Conservation (phyloP, 805 yeast species). For the Nematodospora valgi region DNA sequence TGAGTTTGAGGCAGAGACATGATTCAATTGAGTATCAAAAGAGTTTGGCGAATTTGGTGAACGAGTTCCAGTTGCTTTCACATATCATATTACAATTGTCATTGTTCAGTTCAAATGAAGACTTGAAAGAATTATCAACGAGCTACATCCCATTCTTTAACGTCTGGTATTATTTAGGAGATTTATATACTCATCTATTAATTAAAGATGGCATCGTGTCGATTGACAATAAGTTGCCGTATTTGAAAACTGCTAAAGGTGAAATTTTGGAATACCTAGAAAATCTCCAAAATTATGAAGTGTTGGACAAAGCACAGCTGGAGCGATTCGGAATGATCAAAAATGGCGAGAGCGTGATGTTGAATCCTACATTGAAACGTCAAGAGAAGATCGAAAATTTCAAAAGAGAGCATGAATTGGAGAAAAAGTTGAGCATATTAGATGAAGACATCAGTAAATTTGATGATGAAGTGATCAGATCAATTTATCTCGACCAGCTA, state of each 20-base stretch:
- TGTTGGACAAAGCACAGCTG: slow-evolving; percentile 12
- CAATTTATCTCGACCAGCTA: slow-evolving; percentile 54
- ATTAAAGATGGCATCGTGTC: slow-evolving; percentile 18
- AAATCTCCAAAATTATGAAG: slow-evolving; percentile 41
- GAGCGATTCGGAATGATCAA: slow-evolving; percentile 8
- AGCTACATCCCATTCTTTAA: slow-evolving; percentile 57
- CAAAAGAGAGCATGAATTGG: slow-evolving; percentile 56
- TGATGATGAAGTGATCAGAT: slow-evolving; percentile 66
- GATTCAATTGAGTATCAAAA: slow-evolving; percentile 41
- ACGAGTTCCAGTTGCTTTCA: slow-evolving; percentile 44
- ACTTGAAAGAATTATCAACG: slow-evolving; percentile 65
- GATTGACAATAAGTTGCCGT: slow-evolving; percentile 21
- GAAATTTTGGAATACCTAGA: slow-evolving; percentile 44
- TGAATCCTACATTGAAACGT: slow-evolving; percentile 45
- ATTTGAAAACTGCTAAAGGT: slow-evolving; percentile 33
- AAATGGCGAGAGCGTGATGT: background rate
- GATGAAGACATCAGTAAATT: slow-evolving; percentile 18
- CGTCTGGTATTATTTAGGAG: slow-evolving; percentile 56
- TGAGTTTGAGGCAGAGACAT: slow-evolving; percentile 18
- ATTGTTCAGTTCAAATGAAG: slow-evolving; percentile 71
- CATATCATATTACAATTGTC: slow-evolving; percentile 43
- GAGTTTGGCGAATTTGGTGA: slow-evolving; percentile 31
- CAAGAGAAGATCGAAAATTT: slow-evolving; percentile 70
- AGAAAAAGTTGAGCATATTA: slow-evolving; percentile 39
- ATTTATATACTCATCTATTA: slow-evolving; percentile 16